phyloP scores from a whole-genome alignment of 1,284 basidiomycete species.

The Ganoderma leucocontextum region DNA sequence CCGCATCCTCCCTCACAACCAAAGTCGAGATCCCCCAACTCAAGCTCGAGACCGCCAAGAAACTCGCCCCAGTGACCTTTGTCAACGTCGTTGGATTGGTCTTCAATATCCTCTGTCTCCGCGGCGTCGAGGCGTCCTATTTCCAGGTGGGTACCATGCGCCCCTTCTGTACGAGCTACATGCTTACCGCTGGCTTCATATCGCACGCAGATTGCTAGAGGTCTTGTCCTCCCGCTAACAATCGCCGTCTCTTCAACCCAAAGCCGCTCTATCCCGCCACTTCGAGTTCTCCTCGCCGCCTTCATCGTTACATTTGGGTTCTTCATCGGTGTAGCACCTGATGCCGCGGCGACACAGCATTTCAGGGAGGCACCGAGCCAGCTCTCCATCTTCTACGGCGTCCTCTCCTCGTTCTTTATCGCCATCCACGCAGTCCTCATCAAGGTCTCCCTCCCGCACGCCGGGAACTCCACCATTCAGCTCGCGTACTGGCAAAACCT shows the following conservation, averaged over 20 bases:
- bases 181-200: background rate
- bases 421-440: conserved; percentile 79
- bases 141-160: conserved; percentile 61
- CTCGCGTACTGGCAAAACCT: conserved; percentile 81
- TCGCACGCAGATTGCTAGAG: conserved; percentile 74
- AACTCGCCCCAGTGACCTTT: conserved; percentile 67
- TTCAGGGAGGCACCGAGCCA: conserved; percentile 54
- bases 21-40: conserved; percentile 65
- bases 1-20: conserved; percentile 53
- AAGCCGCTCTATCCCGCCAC: conserved; percentile 56
- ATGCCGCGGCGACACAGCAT: conserved; percentile 35
- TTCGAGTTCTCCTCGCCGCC: conserved; percentile 61
- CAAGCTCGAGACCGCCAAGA: conserved; percentile 59
- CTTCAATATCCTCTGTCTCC: conserved; percentile 80
- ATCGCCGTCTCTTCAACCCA: conserved; percentile 66
- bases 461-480: conserved; percentile 73
- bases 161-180: background rate
- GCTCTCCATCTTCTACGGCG: conserved; percentile 69
- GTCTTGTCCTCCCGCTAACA: conserved; percentile 80
- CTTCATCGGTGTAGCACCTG: conserved; percentile 67
- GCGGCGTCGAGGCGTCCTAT: conserved; percentile 80
- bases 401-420: conserved; percentile 76
- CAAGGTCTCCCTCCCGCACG: conserved; percentile 71
- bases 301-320: conserved; percentile 67
- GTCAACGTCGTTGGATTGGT: conserved; percentile 77